Base-by-base conservation (phyloP, 148 eudicot species). In the Beta vulgaris region DNA sequence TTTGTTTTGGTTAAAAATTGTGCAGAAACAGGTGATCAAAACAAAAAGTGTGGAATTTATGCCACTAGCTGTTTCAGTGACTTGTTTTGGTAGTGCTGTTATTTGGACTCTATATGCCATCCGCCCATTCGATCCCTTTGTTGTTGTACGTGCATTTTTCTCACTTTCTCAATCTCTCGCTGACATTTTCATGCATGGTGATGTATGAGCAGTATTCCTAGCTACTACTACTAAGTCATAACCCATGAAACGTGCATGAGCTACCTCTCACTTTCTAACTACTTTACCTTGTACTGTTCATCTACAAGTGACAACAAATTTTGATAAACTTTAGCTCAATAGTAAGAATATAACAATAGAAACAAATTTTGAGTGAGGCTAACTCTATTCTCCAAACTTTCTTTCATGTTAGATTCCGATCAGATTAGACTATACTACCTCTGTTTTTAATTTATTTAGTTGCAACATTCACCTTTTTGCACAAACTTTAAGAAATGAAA, bases 21-120 rank as follows among this genome's bases (percentile, higher is more conserved):
- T 72, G 76, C 85, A 84, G 87, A 84, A 79, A 73, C 70, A 76
- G 15, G 87, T 84, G 80, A 75, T 84, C 4, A 82, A 51, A 61
- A 72, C 85, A 4, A 84, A 76, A 72, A 88, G 91, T 53, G 89
- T 88, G 78, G 88, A 88, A 74, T 88, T 19, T 54, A 88, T 88
- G 91, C 89, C 89, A 29, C 25, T 86, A 0, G 79, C 80, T 43
- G 67, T 88, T 21, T 84, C 87, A n/a, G 36, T 88, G n/a, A 81
- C 91, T 7, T 32, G 78, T 36, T 79, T 83, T 2, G 73, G 67
- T 28, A 88, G 83, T 71, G 87, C 84, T 14, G 36, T 81, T 10
- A 61, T 86, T 21, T 88, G 91, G 91, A 65, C 79, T n/a, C 31
- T 79, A 53, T 88, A 88, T 68, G 87, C 85, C 9, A 58, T 81